These are phyloP conservation scores for Phytophthora parvispora DNA, from an alignment of 352 stramenopile genomes.

Conservation along the genomic window DNA sequence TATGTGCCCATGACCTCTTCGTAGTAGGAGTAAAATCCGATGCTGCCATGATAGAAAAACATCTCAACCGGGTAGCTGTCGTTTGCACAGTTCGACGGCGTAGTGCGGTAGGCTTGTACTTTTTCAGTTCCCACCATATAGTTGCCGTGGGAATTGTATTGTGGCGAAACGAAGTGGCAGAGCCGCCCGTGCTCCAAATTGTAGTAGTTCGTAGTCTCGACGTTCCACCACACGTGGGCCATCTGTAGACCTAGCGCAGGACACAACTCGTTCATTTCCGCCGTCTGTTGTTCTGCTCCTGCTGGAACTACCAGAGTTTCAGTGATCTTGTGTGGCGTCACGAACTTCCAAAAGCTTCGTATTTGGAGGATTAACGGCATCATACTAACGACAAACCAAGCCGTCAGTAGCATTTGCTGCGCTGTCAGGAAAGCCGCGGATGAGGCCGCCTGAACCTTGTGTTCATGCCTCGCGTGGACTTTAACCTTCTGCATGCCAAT, in stretches of 20 bases:
- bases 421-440: neutral
- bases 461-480: neutral
- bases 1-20: conserved; percentile 19
- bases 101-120: conserved; percentile 1
- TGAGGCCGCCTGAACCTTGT: neutral
- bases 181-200: neutral
- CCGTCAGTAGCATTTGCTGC: neutral
- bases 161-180: conserved; percentile 7
- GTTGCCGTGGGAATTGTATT: conserved; percentile 19
- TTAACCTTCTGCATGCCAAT: neutral
- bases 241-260: conserved; percentile 21
- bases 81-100: conserved; percentile 3
- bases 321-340: conserved; percentile 12
- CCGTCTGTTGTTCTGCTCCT: neutral
- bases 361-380: conserved; percentile 12
- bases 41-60: conserved; percentile 27
- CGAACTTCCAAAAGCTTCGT: conserved; percentile 16
- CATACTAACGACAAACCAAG: conserved; percentile 16
- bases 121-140: conserved; percentile 4
- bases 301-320: conserved; percentile 11
- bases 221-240: conserved; percentile 18
- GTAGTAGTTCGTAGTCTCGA: conserved; percentile 22
- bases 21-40: conserved; percentile 27
- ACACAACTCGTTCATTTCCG: conserved; percentile 7
- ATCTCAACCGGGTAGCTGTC: conserved; percentile 1